phyloP scores from a whole-genome alignment of 805 yeast species.

The Saccharomycodes ludwigii region DNA sequence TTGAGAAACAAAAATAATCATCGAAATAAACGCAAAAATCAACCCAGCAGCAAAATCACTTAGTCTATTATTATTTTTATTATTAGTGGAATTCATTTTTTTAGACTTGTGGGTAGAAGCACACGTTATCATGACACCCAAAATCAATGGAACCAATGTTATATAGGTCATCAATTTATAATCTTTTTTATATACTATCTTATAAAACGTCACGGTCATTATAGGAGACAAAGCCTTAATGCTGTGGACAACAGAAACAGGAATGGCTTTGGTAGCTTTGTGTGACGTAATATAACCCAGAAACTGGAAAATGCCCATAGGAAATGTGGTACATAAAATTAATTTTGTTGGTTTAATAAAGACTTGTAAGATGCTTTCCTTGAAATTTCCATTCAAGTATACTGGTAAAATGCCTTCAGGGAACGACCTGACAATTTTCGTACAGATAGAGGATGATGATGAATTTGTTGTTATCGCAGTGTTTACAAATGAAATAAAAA shows the following conservation, averaged over 20 bases:
- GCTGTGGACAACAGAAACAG: slow-evolving; percentile 92
- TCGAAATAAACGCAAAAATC: slow-evolving; percentile 28
- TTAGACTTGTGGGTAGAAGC: slow-evolving; percentile 27
- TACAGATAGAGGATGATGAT: slow-evolving; percentile 33
- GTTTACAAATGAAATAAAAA: slow-evolving; percentile 29
- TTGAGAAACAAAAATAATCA: slow-evolving; percentile 59
- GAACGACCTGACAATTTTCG: slow-evolving; percentile 21
- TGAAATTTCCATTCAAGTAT: slow-evolving; percentile 22
- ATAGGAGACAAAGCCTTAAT: slow-evolving; percentile 87
- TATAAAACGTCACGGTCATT: slow-evolving; percentile 72
- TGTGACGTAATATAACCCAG: slow-evolving; percentile 86
- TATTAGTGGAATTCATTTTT: slow-evolving; percentile 5
- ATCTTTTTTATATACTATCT: slow-evolving; percentile 41
- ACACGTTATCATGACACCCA: slow-evolving; percentile 79
- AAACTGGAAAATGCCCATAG: slow-evolving; percentile 92
- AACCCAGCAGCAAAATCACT: slow-evolving; percentile 21
- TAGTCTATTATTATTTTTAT: slow-evolving; percentile 1
- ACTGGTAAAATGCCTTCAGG: slow-evolving; percentile 25
- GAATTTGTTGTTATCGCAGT: slow-evolving; percentile 20
- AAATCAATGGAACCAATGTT: slow-evolving; percentile 65
- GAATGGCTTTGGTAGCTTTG: slow-evolving; percentile 82
- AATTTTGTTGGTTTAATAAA: slow-evolving; percentile 43
- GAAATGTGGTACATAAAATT: slow-evolving; percentile 58
- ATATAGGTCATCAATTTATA: slow-evolving; percentile 60
- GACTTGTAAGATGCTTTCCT: slow-evolving; percentile 19